Conservation (phyloP, 768 basidiomycete species). For the Leccinum subgranulosum region DNA sequence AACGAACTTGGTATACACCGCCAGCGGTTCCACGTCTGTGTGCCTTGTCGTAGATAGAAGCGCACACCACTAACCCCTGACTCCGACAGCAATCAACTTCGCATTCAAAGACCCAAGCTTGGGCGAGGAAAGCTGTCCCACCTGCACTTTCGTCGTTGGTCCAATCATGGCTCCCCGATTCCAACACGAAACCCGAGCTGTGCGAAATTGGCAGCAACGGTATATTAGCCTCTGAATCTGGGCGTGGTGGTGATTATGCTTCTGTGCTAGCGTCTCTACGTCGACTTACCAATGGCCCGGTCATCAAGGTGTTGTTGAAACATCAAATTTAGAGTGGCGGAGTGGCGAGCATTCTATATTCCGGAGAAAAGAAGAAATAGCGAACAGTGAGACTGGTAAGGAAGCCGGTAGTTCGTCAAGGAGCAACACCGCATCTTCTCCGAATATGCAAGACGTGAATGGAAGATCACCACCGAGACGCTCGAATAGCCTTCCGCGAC, state of each 20-base stretch:
- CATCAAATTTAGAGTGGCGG: background rate
- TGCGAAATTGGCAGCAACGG: background rate
- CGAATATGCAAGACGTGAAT: background rate
- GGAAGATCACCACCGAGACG: background rate
- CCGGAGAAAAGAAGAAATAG: background rate
- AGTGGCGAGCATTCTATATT: background rate
- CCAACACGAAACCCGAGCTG: background rate
- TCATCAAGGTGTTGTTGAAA: background rate
- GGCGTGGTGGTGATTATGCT: slow-evolving; percentile 9
- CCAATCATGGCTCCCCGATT: background rate
- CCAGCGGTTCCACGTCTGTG: slow-evolving; percentile 52
- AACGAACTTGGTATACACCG: slow-evolving; percentile 70
- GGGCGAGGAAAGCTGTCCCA: slow-evolving; percentile 8
- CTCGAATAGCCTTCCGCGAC: background rate
- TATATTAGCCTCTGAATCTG: slow-evolving; percentile 17
- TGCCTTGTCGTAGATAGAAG: background rate
- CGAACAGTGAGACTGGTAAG: background rate
- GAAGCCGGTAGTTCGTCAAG: background rate
- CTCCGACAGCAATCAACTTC: slow-evolving; percentile 9
- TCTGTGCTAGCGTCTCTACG: too few relatives aligned
- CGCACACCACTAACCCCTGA: background rate
- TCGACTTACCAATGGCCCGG: background rate
- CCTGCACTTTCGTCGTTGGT: slow-evolving; percentile 2
- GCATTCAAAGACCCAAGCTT: background rate
- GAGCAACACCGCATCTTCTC: background rate